phyloP scores from a whole-genome alignment of 164 flowering plant species.

The Magnolia officinalis region DNA sequence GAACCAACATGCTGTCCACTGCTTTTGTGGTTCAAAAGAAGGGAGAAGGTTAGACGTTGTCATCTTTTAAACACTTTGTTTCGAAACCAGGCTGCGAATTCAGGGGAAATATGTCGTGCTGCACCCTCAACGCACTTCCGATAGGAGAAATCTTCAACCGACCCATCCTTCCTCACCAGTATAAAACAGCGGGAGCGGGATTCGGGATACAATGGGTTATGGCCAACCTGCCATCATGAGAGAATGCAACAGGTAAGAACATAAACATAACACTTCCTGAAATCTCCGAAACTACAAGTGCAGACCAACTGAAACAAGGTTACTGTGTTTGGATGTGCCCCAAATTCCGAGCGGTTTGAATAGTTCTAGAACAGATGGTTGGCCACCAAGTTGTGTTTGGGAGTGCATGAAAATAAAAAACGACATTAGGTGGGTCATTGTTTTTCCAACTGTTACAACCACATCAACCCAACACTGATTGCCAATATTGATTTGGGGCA shows the following conservation, averaged over 20 bases:
- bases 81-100: background rate
- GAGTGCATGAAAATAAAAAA: background rate
- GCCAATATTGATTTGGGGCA: background rate
- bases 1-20: background rate
- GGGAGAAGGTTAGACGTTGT: background rate
- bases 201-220: constrained; percentile 33
- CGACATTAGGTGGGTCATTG: background rate
- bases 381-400: no score
- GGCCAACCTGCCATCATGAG: constrained; percentile 47
- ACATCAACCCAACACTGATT: background rate
- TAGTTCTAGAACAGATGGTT: background rate
- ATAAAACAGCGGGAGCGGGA: constrained; percentile 64
- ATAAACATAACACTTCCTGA: background rate
- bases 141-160: constrained; percentile 74
- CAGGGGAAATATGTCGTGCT: constrained; percentile 45
- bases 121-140: constrained; percentile 69
- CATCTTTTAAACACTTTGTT: constrained; percentile 3
- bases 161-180: constrained; percentile 59
- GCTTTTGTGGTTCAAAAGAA: background rate
- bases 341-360: background rate
- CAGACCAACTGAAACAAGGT: background rate
- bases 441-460: background rate
- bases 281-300: background rate
- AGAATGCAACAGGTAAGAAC: background rate
- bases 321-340: background rate